These are phyloP conservation scores for Pseudofabraea citricarpa DNA, from an alignment of 2,329 filamentous ascomycete species.

Conservation along the genomic window DNA sequence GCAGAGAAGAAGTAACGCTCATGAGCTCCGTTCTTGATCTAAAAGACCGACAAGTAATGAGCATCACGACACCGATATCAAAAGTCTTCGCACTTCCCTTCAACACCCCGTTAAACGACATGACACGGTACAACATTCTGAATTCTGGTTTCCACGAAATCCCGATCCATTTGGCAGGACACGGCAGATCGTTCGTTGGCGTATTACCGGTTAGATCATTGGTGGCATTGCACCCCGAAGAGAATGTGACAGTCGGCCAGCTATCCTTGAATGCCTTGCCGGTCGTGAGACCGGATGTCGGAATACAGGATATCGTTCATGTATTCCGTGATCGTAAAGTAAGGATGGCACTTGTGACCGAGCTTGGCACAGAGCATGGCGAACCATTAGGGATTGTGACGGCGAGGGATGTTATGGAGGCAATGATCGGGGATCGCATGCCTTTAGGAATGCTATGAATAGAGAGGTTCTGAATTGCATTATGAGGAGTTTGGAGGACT, in stretches of 20 bases:
- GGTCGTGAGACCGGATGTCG: slow-evolving; percentile 86
- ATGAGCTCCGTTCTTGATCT: slow-evolving; percentile 91
- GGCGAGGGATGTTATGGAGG: slow-evolving; percentile 92
- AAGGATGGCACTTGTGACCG: slow-evolving; percentile 93
- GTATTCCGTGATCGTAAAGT: slow-evolving; percentile 98
- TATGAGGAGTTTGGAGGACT: no score
- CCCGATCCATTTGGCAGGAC: slow-evolving; percentile 80
- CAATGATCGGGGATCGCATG: slow-evolving; percentile 86
- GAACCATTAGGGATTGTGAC: slow-evolving; percentile 84
- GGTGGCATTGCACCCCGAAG: slow-evolving; percentile 94
- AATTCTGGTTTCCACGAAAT: slow-evolving; percentile 91
- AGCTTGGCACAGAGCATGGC: slow-evolving; percentile 75
- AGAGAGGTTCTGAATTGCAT: no score
- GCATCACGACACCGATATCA: slow-evolving; percentile 95
- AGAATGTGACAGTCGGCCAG: slow-evolving; percentile 74
- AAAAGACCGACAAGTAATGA: slow-evolving; percentile 86
- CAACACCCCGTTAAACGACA: slow-evolving; percentile 82
- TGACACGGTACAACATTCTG: slow-evolving; percentile 86
- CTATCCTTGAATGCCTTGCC: slow-evolving; percentile 87
- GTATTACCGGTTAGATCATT: slow-evolving; percentile 96
- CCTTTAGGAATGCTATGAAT: no score
- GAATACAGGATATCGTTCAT: slow-evolving; percentile 93
- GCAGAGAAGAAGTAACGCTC: slow-evolving; percentile 94
- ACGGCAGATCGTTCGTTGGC: slow-evolving; percentile 79
- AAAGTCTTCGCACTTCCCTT: slow-evolving; percentile 91